These are phyloP conservation scores for Agaricus bisporus DNA, from an alignment of 768 basidiomycete genomes.

Conservation along the genomic window DNA sequence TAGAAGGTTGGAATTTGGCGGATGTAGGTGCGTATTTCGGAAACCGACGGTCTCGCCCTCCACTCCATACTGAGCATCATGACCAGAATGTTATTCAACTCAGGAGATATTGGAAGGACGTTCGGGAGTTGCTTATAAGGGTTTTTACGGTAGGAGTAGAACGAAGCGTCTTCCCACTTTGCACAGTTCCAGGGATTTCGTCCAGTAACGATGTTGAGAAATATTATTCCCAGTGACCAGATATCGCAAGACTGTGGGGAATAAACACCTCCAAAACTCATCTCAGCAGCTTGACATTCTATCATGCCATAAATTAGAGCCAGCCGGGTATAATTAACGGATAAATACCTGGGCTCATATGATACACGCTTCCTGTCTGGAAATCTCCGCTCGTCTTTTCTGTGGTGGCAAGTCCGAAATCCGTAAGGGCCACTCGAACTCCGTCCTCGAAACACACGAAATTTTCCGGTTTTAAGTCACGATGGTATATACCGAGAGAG, in stretches of 20 bases:
- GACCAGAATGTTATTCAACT: conserved; percentile 68
- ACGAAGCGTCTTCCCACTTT: conserved; percentile 75
- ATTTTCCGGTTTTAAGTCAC: conserved; percentile 97
- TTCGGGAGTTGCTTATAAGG: conserved; percentile 76
- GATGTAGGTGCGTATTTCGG: conserved; percentile 51
- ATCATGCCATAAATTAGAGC: neutral
- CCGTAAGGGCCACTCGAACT: conserved; percentile 76
- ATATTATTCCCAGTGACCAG: conserved; percentile 95
- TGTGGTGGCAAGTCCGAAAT: conserved; percentile 92
- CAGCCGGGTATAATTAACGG: no score
- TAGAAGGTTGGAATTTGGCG: conserved; percentile 61
- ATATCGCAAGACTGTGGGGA: conserved; percentile 88
- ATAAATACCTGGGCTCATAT: conserved; percentile 84
- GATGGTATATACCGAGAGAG: conserved; percentile 86
- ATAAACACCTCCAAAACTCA: conserved; percentile 61
- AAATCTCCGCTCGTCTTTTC: conserved; percentile 84
- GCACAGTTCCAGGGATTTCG: conserved; percentile 97
- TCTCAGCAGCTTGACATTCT: conserved; percentile 86
- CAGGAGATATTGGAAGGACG: conserved; percentile 74
- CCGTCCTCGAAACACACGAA: conserved; percentile 82
- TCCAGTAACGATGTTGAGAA: conserved; percentile 91
- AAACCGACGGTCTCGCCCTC: conserved; percentile 42
- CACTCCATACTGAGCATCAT: conserved; percentile 73
- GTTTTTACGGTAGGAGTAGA: conserved; percentile 78
- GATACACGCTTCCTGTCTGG: conserved; percentile 95